Conservation (phyloP, 768 basidiomycete species). For the Clathrus columnatus region DNA sequence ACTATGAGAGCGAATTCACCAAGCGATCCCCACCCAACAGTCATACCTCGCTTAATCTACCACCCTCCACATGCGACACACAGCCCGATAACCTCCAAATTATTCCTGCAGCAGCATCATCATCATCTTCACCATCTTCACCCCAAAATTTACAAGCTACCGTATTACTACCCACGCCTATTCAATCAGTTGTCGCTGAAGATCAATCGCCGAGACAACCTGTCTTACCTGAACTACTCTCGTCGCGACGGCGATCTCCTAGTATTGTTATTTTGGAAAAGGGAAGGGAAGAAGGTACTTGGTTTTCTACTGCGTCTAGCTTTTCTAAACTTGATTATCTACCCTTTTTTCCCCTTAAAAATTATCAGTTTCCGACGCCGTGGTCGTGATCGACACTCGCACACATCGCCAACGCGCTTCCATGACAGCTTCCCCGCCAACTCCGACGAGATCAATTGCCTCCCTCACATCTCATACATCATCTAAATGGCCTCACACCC, state of each 20-base stretch:
- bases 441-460: conserved; percentile 43
- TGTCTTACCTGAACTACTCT: background rate
- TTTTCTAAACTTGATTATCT: background rate
- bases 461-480: conserved; percentile 71
- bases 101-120: too few species aligned
- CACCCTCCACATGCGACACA: too few species aligned
- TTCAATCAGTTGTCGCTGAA: background rate
- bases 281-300: background rate
- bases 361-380: background rate
- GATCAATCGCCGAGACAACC: background rate
- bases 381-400: background rate
- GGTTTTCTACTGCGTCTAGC: background rate
- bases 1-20: background rate
- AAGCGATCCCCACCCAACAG: background rate
- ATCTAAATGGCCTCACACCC: conserved; percentile 71
- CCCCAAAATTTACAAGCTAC: background rate
- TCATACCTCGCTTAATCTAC: background rate
- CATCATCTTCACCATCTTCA: background rate
- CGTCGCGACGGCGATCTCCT: background rate
- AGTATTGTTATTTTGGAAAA: background rate
- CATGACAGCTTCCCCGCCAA: conserved; percentile 56
- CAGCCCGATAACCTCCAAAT: too few species aligned
- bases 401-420: background rate
- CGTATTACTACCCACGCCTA: background rate
- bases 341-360: background rate